Conservation (phyloP, 2,329 filamentous ascomycete species). For the Talaromyces sp. region DNA sequence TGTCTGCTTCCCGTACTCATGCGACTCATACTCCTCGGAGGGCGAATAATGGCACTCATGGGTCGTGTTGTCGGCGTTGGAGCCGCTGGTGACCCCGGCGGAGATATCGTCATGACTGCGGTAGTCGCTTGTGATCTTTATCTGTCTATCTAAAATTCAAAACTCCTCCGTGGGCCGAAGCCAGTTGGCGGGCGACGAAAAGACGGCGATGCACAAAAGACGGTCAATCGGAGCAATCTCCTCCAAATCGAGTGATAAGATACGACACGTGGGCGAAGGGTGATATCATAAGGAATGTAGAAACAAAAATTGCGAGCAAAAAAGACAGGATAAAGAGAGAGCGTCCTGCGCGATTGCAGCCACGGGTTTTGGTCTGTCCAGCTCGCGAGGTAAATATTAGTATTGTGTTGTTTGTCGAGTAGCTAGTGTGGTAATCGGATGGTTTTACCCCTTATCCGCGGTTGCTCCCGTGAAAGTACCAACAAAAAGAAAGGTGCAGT, state of each 20-base stretch:
- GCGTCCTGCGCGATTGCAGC: slow-evolving; percentile 8
- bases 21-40: slow-evolving; percentile 75
- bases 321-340: not conserved
- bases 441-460: slow-evolving; percentile 11
- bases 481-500: not conserved
- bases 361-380: not conserved
- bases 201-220: not conserved
- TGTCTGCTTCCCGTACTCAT: slow-evolving; percentile 75
- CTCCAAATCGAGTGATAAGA: not conserved
- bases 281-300: slow-evolving; percentile 9
- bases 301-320: not conserved
- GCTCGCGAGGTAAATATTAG: not conserved
- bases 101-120: slow-evolving; percentile 61
- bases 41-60: slow-evolving; percentile 74
- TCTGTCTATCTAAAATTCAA: not conserved
- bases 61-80: slow-evolving; percentile 59
- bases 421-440: not conserved
- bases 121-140: not conserved
- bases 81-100: slow-evolving; percentile 63
- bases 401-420: not conserved
- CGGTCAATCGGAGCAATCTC: not conserved
- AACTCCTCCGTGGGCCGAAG: slow-evolving; percentile 15
- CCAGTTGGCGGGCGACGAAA: slow-evolving; percentile 2
- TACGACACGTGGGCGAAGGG: not conserved
- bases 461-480: slow-evolving; percentile 10